Evolutionary conservation across 805 yeast species (phyloP), one percentile per base, ranked within the genome.

Genomic region (Barnettozyma salicaria): DNA sequence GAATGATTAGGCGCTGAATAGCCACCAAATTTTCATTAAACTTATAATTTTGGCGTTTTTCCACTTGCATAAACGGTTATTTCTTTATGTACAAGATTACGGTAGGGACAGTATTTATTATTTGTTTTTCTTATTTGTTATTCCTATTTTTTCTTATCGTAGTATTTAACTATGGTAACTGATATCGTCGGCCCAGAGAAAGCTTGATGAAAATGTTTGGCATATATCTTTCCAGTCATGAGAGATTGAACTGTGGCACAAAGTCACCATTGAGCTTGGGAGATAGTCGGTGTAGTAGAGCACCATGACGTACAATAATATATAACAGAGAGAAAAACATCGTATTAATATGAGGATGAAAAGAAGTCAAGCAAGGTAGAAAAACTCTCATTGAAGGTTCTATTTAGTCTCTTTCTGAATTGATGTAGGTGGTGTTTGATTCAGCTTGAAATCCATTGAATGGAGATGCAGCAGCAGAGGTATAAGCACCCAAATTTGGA

Each of bases 401-500:
- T 10, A 7, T 12, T 18, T 27, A 34, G 12, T 16, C 16, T 30
- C 38, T 30, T 25, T 38, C 41, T 17, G 75, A 70, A 51, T 73
- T 68, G 34, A 88, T 78, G 56, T 83, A 88, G 28, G 75, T 59
- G 32, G 81, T 80, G 22, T 72, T 70, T 18, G 76, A 75, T 4
- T 62, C 56, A 38, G 74, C 74, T 43, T 73, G 72, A 57, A 90
- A 90, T 13, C 98, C 98, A 55, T 90, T 90, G 68, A 90, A 90
- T 30, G 78, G 71, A 9, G 96, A 86, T n/a, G 95, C 77, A 4
- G 97, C 97, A 19, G 89, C 85, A 17, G 81, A 68, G 7, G 97
- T 89, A 63, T 90, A 90, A 14, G 98, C 97, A 13, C 98, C 98
- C 40, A 84, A 60, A 48, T 78, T 68, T 22, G 79, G 68, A 63